Evolutionary conservation across 331 rosid genomes (phyloP), one percentile per base, ranked within the genome.

Genomic region (Rosa hybrid): DNA sequence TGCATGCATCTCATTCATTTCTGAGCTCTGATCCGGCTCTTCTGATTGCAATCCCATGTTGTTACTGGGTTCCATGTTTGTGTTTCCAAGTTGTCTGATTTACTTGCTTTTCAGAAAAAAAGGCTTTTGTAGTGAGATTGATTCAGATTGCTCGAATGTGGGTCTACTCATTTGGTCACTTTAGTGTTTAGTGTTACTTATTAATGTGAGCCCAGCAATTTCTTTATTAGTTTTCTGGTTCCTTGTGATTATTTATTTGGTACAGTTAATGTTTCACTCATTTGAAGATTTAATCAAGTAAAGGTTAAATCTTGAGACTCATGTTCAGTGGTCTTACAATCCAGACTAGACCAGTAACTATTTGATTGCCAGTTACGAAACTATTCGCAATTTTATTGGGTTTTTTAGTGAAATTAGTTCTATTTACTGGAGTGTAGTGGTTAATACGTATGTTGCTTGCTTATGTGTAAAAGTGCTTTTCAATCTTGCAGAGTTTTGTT

Each of bases 401-500:
- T 0, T 1, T 10, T 18, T 20, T 34, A 5, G 3, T 17, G 4
- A 20, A 39, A 17, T 38, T 4, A 1, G 62, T 12, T 12, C 23
- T n/a, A 14, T n/a, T 34, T 48, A n/a, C 78, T 73, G 4, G 44
- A 30, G 77, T 17, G 48, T 51, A 6, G 9, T 16, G 45, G 77
- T 18, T 57, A 14, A 42, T 57, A 17, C 18, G 9, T 64, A 17
- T 27, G 8, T 23, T 25, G 70, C 13, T 59, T 13, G 65, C 68
- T 25, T 25, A 63, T 59, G 65, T 79, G 65, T 79, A 14, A 8
- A 59, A 49, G 8, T 53, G 48, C 62, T 54, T 78, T 13, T 54
- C 17, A 46, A 68, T 81, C 50, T 77, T 84, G 76, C 77, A 72
- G 80, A 73, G 2, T 57, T 70, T 62, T 68, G 30, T 45, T 78